Evolutionary conservation across 2,329 filamentous ascomycete species (phyloP).

Genomic region (Phaeosphaeria sp.): DNA sequence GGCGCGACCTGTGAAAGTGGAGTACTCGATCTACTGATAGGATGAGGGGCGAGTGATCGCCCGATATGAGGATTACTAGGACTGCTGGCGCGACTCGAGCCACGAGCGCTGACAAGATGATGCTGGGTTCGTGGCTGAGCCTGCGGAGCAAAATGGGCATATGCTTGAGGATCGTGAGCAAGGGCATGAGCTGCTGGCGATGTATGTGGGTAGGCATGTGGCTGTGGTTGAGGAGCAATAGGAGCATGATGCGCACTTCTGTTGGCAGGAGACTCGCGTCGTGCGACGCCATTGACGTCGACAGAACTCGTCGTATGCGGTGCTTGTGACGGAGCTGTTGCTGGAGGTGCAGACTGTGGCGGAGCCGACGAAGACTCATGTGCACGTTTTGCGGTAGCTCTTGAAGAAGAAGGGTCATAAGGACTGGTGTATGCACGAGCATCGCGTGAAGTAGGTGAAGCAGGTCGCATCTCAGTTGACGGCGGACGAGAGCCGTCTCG

Average conservation of each 20-base stretch:
- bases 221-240: conserved; percentile 26
- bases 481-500: conserved; percentile 16
- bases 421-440: conserved; percentile 37
- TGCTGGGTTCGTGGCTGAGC: conserved; percentile 24
- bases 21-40: conserved; percentile 37
- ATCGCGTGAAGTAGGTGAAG: conserved; percentile 21
- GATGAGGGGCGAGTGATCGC: conserved; percentile 33
- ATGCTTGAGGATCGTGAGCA: conserved; percentile 13
- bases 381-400: conserved; percentile 15
- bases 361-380: conserved; percentile 22
- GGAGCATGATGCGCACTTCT: conserved; percentile 23
- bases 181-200: conserved; percentile 11
- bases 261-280: conserved; percentile 29
- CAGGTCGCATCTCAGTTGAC: conserved; percentile 22
- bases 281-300: conserved; percentile 17
- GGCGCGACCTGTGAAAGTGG: conserved; percentile 31
- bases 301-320: conserved; percentile 17
- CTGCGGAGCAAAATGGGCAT: conserved; percentile 19
- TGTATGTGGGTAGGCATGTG: conserved; percentile 15
- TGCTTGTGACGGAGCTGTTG: conserved; percentile 10
- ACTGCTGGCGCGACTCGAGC: conserved; percentile 33
- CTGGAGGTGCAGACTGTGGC: conserved; percentile 6
- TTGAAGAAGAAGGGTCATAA: conserved; percentile 33
- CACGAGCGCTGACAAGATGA: conserved; percentile 22
- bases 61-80: conserved; percentile 23